phyloP scores from a whole-genome alignment of 306 rosid species.

The Fragaria nilgerrensis region DNA sequence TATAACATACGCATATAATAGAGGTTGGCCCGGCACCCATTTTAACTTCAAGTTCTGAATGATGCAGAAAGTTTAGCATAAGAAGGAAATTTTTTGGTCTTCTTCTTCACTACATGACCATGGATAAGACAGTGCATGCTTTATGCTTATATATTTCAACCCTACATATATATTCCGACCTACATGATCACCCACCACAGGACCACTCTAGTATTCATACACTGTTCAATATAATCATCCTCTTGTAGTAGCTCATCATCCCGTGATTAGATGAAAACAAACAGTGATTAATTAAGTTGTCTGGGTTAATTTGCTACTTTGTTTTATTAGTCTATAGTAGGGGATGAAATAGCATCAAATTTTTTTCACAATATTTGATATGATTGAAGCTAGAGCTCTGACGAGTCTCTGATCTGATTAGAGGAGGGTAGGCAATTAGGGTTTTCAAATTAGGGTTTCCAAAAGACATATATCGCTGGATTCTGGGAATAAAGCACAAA shows the following conservation, averaged over 20 bases:
- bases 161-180: not conserved
- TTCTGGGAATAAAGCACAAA: constrained; percentile 16
- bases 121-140: not conserved
- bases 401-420: not conserved
- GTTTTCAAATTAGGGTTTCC: not conserved
- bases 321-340: not conserved
- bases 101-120: not conserved
- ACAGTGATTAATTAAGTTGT: not conserved
- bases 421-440: not conserved
- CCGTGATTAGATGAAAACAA: not conserved
- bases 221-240: not conserved
- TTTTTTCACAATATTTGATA: not conserved
- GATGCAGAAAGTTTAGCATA: not conserved
- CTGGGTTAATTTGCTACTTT: not conserved
- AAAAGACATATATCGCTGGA: not conserved
- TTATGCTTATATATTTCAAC: not conserved
- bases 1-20: too few species aligned
- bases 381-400: not conserved
- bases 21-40: not conserved
- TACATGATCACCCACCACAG: not conserved
- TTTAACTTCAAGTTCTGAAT: not conserved
- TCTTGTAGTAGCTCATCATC: not conserved
- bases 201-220: not conserved
- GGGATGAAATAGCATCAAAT: not conserved
- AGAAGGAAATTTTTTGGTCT: not conserved